phyloP scores from a whole-genome alignment of 1,284 basidiomycete genomes.

The Naganishia albida region DNA sequence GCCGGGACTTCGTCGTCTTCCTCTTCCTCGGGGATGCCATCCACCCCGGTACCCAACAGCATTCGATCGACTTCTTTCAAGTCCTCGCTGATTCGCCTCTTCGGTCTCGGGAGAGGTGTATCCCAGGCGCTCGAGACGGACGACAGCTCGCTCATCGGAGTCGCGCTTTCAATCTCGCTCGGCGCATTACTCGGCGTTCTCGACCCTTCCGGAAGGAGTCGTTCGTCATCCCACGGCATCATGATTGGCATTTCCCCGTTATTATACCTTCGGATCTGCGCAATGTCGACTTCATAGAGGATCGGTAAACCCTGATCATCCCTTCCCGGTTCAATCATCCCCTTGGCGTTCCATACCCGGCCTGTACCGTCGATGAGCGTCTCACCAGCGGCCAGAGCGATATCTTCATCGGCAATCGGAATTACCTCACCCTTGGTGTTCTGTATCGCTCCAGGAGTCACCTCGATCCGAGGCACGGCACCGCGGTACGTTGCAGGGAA shows the following conservation, averaged over 20 bases:
- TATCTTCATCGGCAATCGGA: constrained; percentile 29
- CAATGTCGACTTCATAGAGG: constrained; percentile 30
- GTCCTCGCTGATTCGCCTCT: too few relatives aligned
- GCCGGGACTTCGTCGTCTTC: too few relatives aligned
- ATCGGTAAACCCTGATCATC: constrained; percentile 20
- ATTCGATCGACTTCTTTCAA: too few relatives aligned
- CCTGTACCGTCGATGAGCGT: constrained; percentile 33
- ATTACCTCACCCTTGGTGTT: constrained; percentile 29
- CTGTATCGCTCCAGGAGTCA: constrained; percentile 32
- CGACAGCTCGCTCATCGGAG: neutral
- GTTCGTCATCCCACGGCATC: constrained; percentile 31
- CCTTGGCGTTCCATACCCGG: constrained; percentile 31
- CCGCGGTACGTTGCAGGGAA: constrained; percentile 10
- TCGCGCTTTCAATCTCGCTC: neutral
- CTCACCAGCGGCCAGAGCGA: constrained; percentile 30
- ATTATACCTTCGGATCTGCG: constrained; percentile 25
- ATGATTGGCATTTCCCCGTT: constrained; percentile 28
- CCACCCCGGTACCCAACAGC: too few relatives aligned
- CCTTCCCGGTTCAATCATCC: constrained; percentile 30
- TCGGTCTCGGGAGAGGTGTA: too few relatives aligned
- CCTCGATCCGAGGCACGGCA: constrained; percentile 29
- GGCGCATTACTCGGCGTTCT: constrained; percentile 5
- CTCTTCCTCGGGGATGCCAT: too few relatives aligned
- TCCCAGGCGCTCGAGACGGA: neutral
- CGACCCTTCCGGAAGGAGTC: neutral